Evolutionary conservation across 2,329 filamentous ascomycete genomes (phyloP), one percentile per base, ranked within the genome.

Genomic region (Ceratocystis diversiconidia): DNA sequence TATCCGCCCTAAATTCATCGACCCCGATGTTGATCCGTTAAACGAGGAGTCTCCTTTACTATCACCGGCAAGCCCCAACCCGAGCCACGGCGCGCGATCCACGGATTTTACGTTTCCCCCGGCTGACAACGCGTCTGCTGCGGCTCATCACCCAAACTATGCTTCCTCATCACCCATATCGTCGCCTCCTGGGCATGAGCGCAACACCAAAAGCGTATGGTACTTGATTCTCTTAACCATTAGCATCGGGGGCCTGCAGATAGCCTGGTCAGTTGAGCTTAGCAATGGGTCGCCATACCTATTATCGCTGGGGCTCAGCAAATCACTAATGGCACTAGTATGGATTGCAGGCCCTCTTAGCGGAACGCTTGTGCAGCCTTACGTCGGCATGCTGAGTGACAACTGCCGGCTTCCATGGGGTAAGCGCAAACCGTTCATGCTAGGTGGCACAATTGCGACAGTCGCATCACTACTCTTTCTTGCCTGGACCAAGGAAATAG

Each of bases 231-330:
- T 96, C 68, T 78, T 97, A 74, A 96, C 92, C 5, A 79, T 96
- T 68, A 86, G 89, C 72, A 89, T 96, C 70, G 90, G 90, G 68
- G 92, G 90, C 28, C 79, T 97, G 68, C 92, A 97, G 76, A 88
- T 97, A 70, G 91, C 92, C 32, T 97, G 92, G 92, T 92, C 92
- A 1, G 91, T 96, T 52, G 92, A 97, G 75, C 80, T 96, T 52
- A 95, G 91, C 64, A 92, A 95, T 77, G 92, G 92, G 70, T 96
- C 92, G 64, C 89, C 89, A 5, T 94, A 88, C 72, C 78, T 94
- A 50, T 78, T 92, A 50, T 91, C 89, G 0, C 82, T 94, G 36
- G 89, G 89, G 10, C 80, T 94, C 75, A 90, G 85, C 80, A 92
- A 92, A 77, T 87, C 88, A 46, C 76, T 92, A 55, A 87, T 92